Evolutionary conservation across 2,329 filamentous ascomycete genomes (phyloP), one percentile per base, ranked within the genome.

Genomic region (Chaetoscypha palmicola): DNA sequence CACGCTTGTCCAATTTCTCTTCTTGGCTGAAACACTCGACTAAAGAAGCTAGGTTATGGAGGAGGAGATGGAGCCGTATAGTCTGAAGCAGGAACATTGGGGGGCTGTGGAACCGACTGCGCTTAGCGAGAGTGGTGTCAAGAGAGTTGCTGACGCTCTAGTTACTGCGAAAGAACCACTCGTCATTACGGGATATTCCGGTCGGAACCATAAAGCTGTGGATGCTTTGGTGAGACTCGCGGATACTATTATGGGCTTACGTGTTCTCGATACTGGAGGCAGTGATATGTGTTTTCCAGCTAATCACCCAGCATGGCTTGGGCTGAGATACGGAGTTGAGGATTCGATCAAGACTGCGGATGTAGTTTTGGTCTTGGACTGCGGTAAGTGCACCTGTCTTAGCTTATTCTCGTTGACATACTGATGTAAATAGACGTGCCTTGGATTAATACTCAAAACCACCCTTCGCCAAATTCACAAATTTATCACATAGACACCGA

Each of bases 221-320:
- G 66, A 58, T 1, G 76, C 77, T 3, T 66, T 90, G 16, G 81
- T 87, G 0, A 70, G 76, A 38, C 66, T 91, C 19, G 83, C 84
- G 2, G 68, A 86, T 55, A 75, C 74, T 0, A 69, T 90, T 31
- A 81, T 79, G 58, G 81, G 80, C 0, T 61, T 91, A 20, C 71
- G 81, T 2, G 83, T 91, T 3, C 67, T 90, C 5, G 86, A 91
- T 59, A 84, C 81, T 0, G 84, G 82, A 14, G 85, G 84, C 33
- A 83, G 81, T 56, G 85, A 90, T 57, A 86, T 91, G 83, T 86
- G 81, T 58, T 89, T 90, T 64, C 85, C 83, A 0, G 80, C 77
- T 0, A 70, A 82, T 42, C 83, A 89, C 55, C 77, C 74, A 2
- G 77, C 67, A 1, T 86, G 77, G 68, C 60, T 87, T 10, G 83